Conservation (phyloP, 169 alveolate genomes). For the Perkinsus marinus region DNA sequence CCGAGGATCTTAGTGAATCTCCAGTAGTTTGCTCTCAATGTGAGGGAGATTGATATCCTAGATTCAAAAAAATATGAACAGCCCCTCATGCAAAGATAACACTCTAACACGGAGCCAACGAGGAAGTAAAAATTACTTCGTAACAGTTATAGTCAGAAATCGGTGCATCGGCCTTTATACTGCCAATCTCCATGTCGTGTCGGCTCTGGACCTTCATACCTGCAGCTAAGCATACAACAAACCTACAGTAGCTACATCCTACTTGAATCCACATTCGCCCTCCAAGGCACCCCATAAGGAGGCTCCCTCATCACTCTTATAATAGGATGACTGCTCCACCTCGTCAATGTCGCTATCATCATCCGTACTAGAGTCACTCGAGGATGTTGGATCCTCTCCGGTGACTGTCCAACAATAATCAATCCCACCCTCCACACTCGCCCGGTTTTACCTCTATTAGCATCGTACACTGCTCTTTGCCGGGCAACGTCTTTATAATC, state of each 20-base stretch:
- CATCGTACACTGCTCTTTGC: neutral
- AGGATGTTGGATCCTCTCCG: neutral
- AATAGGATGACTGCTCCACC: neutral
- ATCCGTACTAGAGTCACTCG: neutral
- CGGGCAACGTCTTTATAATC: neutral
- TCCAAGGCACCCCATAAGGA: neutral
- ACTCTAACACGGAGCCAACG: too few species aligned
- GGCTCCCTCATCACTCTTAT: neutral
- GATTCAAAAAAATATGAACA: too few species aligned
- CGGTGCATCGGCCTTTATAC: slow-evolving; percentile 38
- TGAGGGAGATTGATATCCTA: too few species aligned
- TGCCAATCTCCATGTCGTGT: slow-evolving; percentile 48
- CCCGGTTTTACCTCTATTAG: neutral
- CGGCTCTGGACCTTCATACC: slow-evolving; percentile 36
- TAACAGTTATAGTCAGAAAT: too few species aligned
- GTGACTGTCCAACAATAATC: neutral
- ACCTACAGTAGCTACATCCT: neutral
- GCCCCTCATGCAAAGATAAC: too few species aligned
- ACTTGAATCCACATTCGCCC: neutral
- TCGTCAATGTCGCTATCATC: neutral
- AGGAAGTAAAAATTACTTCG: too few species aligned
- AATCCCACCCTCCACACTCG: neutral
- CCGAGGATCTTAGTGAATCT: too few species aligned
- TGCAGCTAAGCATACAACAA: neutral
- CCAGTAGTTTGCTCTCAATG: too few species aligned